Base-by-base conservation (phyloP, 2,329 filamentous ascomycete genomes). In the Fusarium subglutinans region DNA sequence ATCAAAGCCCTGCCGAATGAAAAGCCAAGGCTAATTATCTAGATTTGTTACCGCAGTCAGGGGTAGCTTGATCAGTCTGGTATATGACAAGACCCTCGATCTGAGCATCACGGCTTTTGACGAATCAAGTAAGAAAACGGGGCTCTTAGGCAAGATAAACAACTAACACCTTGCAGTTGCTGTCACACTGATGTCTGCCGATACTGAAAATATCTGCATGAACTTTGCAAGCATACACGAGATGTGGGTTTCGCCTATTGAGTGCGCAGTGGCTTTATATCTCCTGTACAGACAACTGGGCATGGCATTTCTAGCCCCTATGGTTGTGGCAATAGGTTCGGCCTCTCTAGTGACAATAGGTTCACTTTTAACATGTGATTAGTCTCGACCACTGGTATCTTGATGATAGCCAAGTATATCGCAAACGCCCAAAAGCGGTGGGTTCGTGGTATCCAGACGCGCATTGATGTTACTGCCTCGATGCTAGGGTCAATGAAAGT, bases 401-500 rank as follows among this genome's bases (percentile, higher is more conserved):
- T 65, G 59, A 45, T 69, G 33, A 68, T 70, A 12, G 59, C 68
- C 6, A 65, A 40, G 11, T 59, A 69, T 26, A 70, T 70, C 35
- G 68, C 59, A 55, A 60, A 57, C 24, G 68, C 68, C 6, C 65
- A 70, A 17, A 70, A 61, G 37, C 48, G 8, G 43, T 70, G 68
- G 68, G 17, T 70, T n/a, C 59, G 68, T 30, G 66, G 65, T 13
- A 70, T 69, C 10, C 68, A 70, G 48, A 69, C 65, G 18, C 65
- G 68, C 2, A 58, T 70, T 22, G 68, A 70, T 37, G 65, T 69
- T 13, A 70, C 65, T 37, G 59, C 68, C 11, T 70, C 68, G 5
- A 64, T 69, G 53, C 40, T 70, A 6, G 50, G 65, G 14, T 70
- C 68, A 5, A 69, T 70, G 68, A 70, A 70, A 44, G 67, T 68